Base-by-base conservation (phyloP, 169 alveolate genomes). In the Plasmodium gallinaceum region DNA sequence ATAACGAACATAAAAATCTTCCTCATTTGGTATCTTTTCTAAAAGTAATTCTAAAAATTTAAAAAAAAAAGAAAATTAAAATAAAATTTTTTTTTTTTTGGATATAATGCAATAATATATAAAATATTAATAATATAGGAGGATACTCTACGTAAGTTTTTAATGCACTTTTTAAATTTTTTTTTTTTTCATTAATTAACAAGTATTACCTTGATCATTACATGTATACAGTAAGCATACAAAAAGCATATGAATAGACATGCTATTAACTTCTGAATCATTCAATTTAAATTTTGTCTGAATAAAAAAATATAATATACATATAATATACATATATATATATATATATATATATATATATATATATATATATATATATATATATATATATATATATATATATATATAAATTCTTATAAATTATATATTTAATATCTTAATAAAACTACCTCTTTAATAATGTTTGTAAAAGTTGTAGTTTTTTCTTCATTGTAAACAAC, bases 181-280 rank as follows among this genome's bases (percentile, higher is more conserved):
- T 32, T 32, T 32, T 32, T 32, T 32, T 32, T n/a, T n/a, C n/a
- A n/a, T n/a, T 32, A 4, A 32, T 32, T 32, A 32, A 32, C 1
- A 58, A 51, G 1, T 72, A 51, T 57, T 80, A 80, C 90, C 90
- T 57, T 80, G 90, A 22, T 80, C 90, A 20, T 80, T 80, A 46
- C 90, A 80, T n/a, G 90, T 80, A 58, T 80, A 80, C 37, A 80
- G 42, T 32, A 80, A 37, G 32, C 90, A 80, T 22, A 80, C 90
- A 48, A 80, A 80, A 48, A 80, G 85, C 90, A 80, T 80, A 14
- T 80, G 90, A n/a, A 80, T 43, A 16, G 90, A 80, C 10, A 73
- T 65, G 54, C 83, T 75, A 24, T 57, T 80, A 22, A 69, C 90
- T 42, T 80, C 90, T 18, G 74, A 60, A 48, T 61, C 74, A 42